phyloP scores from a whole-genome alignment of 176 grass and related monocot species.

The Zizania latifolia region DNA sequence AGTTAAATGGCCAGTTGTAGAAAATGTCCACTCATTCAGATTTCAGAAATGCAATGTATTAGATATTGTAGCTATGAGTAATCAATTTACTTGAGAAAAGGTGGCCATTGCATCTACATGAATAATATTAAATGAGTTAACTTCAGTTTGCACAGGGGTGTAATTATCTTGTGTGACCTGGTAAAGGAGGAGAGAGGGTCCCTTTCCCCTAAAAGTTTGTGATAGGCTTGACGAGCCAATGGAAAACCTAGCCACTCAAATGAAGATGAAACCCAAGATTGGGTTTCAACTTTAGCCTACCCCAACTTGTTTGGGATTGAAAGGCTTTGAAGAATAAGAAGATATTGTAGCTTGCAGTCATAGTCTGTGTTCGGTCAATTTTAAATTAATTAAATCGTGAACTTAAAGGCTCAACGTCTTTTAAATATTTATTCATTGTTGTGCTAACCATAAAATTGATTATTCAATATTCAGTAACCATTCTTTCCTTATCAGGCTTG shows the following conservation, averaged over 20 bases:
- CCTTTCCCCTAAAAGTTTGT: too few relatives aligned
- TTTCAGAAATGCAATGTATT: not conserved
- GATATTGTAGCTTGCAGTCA: not conserved
- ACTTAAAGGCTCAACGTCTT: not conserved
- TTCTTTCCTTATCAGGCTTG: constrained; percentile 56
- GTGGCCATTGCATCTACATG: not conserved
- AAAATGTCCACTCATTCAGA: not conserved
- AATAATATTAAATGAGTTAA: not conserved
- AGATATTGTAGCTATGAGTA: not conserved
- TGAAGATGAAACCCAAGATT: too few relatives aligned
- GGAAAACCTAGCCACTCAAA: too few relatives aligned
- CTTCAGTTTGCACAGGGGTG: not conserved
- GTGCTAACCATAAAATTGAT: too few relatives aligned
- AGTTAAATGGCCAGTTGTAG: constrained; percentile 4
- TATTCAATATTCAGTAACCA: constrained; percentile 6
- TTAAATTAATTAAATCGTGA: constrained; percentile 1
- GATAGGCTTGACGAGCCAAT: too few relatives aligned
- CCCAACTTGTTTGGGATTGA: too few relatives aligned
- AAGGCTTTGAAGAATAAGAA: too few relatives aligned
- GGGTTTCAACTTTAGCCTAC: too few relatives aligned
- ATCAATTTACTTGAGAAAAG: not conserved
- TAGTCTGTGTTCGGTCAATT: not conserved
- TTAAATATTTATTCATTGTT: too few relatives aligned
- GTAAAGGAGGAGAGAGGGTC: too few relatives aligned
- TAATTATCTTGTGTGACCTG: constrained; percentile 6